Evolutionary conservation across 31 red algal genomes (phyloP).

Genomic region (Bonnemaisonia californica): DNA sequence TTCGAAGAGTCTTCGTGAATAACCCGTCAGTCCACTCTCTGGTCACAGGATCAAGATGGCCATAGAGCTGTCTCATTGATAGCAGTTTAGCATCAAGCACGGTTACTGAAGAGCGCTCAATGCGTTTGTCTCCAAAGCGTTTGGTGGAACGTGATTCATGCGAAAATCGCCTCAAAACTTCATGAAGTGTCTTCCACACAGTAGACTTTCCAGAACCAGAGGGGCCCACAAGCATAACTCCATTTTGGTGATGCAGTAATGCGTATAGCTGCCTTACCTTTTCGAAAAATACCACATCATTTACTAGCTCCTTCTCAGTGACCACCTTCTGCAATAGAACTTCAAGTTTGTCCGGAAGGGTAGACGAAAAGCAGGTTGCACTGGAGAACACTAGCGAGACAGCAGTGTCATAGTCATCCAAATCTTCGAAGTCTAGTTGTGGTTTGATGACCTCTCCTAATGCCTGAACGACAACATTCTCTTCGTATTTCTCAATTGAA

Average conservation of each 20-base stretch:
- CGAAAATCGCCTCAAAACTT: slow-evolving; percentile 28
- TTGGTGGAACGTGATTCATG: not conserved
- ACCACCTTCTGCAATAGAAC: slow-evolving; percentile 31
- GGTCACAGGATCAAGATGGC: slow-evolving; percentile 67
- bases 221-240: slow-evolving; percentile 75
- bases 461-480: slow-evolving; percentile 67
- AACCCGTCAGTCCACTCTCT: slow-evolving; percentile 87
- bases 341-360: slow-evolving; percentile 46
- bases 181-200: slow-evolving; percentile 51
- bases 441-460: slow-evolving; percentile 77
- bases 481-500: slow-evolving; percentile 26
- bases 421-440: slow-evolving; percentile 52
- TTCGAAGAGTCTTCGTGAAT: slow-evolving; percentile 66
- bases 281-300: slow-evolving; percentile 44
- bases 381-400: slow-evolving; percentile 50
- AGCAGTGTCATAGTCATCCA: slow-evolving; percentile 46
- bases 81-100: slow-evolving; percentile 85
- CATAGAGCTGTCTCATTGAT: slow-evolving; percentile 65
- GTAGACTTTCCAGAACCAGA: slow-evolving; percentile 77
- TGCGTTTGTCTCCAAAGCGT: not conserved
- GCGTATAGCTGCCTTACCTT: slow-evolving; percentile 76
- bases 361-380: slow-evolving; percentile 22
- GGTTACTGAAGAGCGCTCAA: slow-evolving; percentile 45
- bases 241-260: slow-evolving; percentile 61
- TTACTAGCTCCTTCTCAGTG: slow-evolving; percentile 23